These are phyloP conservation scores for Musa troglodytarum DNA, from an alignment of 176 grass and related monocot genomes.

Conservation along the genomic window DNA sequence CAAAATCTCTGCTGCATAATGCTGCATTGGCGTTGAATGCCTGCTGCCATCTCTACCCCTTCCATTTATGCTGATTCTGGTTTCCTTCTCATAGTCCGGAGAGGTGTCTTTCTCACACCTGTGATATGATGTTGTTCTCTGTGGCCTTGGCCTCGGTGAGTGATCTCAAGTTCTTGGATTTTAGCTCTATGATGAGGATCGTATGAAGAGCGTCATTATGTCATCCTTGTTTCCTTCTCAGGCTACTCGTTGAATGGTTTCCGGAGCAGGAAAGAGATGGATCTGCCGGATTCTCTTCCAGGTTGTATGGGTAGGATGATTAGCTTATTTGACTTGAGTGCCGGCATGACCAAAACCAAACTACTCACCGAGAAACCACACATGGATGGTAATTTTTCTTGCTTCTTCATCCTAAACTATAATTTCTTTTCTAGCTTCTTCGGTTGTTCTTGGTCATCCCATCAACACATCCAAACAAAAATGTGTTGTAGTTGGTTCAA, in stretches of 20 bases:
- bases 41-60: neutral
- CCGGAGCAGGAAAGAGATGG: conserved; percentile 41
- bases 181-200: conserved; percentile 9
- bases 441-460: neutral
- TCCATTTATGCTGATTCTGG: conserved; percentile 8
- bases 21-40: conserved; percentile 12
- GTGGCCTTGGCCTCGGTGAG: neutral
- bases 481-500: neutral
- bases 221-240: neutral
- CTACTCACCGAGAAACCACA: conserved; percentile 5
- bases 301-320: conserved; percentile 13
- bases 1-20: conserved; percentile 8
- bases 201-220: neutral
- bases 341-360: conserved; percentile 5
- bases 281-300: conserved; percentile 25
- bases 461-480: too few species aligned
- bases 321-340: conserved; percentile 16
- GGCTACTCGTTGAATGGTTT: conserved; percentile 40
- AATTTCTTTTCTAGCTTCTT: neutral
- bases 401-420: neutral
- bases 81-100: conserved; percentile 4
- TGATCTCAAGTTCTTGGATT: neutral
- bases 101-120: conserved; percentile 17
- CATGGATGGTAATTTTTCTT: conserved; percentile 8
- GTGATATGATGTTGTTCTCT: neutral